These are phyloP conservation scores for Naganishia vishniacii DNA, from an alignment of 768 basidiomycete genomes.

Conservation along the genomic window DNA sequence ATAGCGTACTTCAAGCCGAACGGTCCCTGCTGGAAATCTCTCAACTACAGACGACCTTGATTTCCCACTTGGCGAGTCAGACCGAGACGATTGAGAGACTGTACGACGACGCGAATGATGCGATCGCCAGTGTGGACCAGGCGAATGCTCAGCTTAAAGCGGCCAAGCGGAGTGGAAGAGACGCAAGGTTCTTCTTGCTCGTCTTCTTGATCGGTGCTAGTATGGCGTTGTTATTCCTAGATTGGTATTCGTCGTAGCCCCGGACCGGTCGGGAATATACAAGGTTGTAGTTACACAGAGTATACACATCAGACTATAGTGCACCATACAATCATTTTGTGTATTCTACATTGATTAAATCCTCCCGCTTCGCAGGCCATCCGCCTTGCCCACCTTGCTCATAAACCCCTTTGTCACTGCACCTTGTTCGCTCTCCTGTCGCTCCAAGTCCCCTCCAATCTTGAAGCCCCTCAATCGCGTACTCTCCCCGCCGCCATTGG, in stretches of 20 bases:
- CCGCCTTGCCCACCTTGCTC: neutral
- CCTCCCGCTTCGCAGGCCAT: neutral
- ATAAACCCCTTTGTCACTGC: conserved; percentile 6
- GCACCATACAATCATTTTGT: too few species aligned
- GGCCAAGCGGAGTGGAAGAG: conserved; percentile 77
- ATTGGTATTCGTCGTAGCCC: conserved; percentile 62
- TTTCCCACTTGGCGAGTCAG: conserved; percentile 79
- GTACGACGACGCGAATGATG: conserved; percentile 88
- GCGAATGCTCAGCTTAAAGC: conserved; percentile 86
- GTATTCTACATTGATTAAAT: neutral
- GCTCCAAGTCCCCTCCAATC: neutral
- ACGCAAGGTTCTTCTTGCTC: conserved; percentile 80
- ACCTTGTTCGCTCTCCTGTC: neutral
- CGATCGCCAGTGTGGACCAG: conserved; percentile 75
- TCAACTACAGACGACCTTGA: conserved; percentile 83
- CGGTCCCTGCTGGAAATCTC: conserved; percentile 87
- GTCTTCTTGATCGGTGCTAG: conserved; percentile 88
- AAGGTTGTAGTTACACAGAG: too few species aligned
- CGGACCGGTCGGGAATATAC: too few species aligned
- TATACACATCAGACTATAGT: too few species aligned
- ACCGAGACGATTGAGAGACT: conserved; percentile 87
- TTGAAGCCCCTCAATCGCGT: neutral
- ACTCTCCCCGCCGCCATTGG: neutral
- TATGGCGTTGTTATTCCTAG: conserved; percentile 83
- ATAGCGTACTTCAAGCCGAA: conserved; percentile 86